Evolutionary conservation across 345 rosid species (phyloP).

Genomic region (Gynandropsis gynandra): DNA sequence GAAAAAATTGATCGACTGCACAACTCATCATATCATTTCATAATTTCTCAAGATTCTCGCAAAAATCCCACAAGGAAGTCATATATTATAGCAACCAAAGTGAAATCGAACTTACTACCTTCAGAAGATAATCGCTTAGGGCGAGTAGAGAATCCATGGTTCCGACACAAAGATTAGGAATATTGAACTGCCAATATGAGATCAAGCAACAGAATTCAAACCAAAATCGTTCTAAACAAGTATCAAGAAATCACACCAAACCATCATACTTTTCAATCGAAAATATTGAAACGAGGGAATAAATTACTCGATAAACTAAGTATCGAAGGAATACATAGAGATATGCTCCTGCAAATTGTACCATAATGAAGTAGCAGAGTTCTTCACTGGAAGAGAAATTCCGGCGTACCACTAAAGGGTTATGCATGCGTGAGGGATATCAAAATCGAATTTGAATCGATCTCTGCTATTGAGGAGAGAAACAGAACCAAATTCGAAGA

Average conservation of each 20-base stretch:
- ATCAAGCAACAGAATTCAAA: slow-evolving; percentile 4
- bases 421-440: too few species aligned
- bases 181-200: slow-evolving; percentile 58
- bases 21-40: slow-evolving; percentile 17
- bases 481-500: too few species aligned
- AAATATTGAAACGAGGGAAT: slow-evolving; percentile 2
- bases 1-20: slow-evolving; percentile 80
- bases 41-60: slow-evolving; percentile 2
- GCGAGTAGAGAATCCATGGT: slow-evolving; percentile 94
- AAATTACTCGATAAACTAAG: slow-evolving; percentile 79
- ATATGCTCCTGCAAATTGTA: slow-evolving; percentile 74
- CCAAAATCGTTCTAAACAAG: neutral
- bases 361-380: slow-evolving; percentile 69
- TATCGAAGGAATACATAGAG: slow-evolving; percentile 92
- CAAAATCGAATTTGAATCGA: too few species aligned
- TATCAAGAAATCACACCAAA: neutral
- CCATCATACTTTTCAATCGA: neutral
- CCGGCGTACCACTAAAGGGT: too few species aligned
- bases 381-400: slow-evolving; percentile 82
- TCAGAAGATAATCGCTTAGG: slow-evolving; percentile 88
- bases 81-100: neutral
- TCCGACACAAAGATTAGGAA: slow-evolving; percentile 96
- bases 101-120: slow-evolving; percentile 37
- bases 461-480: too few species aligned
- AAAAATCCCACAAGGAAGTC: neutral